Evolutionary conservation across 495 filamentous ascomycete species (phyloP).

Genomic region (Thozetella sp.): DNA sequence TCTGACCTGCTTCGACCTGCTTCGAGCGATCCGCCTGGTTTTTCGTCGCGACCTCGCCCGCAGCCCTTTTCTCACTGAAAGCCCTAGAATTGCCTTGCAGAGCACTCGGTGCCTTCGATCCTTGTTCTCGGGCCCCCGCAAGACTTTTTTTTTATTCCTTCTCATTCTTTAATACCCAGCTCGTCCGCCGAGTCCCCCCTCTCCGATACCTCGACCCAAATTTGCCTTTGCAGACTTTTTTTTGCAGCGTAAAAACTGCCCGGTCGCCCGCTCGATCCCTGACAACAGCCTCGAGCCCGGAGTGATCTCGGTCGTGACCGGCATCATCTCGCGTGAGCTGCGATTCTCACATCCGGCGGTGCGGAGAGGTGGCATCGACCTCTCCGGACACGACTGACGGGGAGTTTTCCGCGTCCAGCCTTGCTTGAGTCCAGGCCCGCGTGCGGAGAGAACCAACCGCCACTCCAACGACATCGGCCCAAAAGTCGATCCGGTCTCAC

Average conservation of each 20-base stretch:
- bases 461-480: neutral
- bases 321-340: neutral
- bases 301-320: slow-evolving; percentile 9
- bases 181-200: slow-evolving; percentile 14
- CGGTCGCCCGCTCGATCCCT: neutral
- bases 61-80: neutral
- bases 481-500: neutral
- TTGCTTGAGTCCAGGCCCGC: neutral
- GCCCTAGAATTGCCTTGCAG: neutral
- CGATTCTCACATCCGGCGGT: slow-evolving; percentile 7
- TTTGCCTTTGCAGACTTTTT: neutral
- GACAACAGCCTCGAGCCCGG: neutral
- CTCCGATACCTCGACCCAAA: neutral
- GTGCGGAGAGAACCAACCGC: slow-evolving; percentile 2
- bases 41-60: neutral
- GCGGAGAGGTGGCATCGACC: slow-evolving; percentile 24
- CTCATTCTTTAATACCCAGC: slow-evolving; percentile 21
- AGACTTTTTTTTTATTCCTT: slow-evolving; percentile 21
- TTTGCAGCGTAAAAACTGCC: neutral
- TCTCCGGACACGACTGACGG: slow-evolving; percentile 28
- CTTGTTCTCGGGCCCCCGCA: neutral
- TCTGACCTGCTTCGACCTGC: neutral
- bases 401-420: slow-evolving; percentile 3
- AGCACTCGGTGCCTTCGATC: neutral
- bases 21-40: slow-evolving; percentile 1